Evolutionary conservation across 345 rosid species (phyloP), one percentile per base, ranked within the genome.

Genomic region (Gossypium turneri): DNA sequence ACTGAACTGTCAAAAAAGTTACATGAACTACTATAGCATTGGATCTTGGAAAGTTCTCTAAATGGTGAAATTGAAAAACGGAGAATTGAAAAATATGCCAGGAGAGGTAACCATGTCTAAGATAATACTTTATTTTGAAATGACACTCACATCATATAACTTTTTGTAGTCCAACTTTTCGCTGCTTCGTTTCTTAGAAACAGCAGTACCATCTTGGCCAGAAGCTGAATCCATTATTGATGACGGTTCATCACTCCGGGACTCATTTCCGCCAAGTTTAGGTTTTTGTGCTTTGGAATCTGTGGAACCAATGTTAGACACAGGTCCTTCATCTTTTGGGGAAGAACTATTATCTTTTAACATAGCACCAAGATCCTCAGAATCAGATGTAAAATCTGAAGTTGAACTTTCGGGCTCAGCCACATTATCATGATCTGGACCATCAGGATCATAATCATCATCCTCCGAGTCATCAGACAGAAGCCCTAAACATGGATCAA

Each of bases 401-500:
- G 86, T 83, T 65, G 94, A 91, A 85, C 84, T 85, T 73, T 83
- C 93, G 55, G 78, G 79, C 74, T 72, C 79, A 73, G 78, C 64
- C 45, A 81, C 82, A 45, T 86, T 84, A 58, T 88, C 88, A 56
- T 12, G 75, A 77, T 70, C 81, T 71, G 77, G 87, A 61, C 84
- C 89, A 82, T 82, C 83, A 77, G 97, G 97, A 78, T 91, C 82
- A 84, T 50, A 91, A 72, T 91, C 89, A 70, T 88, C 94, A 84
- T 95, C 99, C 79, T 88, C 98, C 2, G 99, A 91, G 83, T 91
- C 98, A 76, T 95, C 99, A 71, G 97, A 91, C 64, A 96, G 87
- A 84, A 87, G 89, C 76, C 84, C 85, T 76, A 79, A 44, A 48
- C 75, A 79, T 24, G 78, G 84, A 50, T 85, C 79, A 13, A 76